phyloP scores from a whole-genome alignment of 2,329 filamentous ascomycete species.

The Aspergillus terreus region DNA sequence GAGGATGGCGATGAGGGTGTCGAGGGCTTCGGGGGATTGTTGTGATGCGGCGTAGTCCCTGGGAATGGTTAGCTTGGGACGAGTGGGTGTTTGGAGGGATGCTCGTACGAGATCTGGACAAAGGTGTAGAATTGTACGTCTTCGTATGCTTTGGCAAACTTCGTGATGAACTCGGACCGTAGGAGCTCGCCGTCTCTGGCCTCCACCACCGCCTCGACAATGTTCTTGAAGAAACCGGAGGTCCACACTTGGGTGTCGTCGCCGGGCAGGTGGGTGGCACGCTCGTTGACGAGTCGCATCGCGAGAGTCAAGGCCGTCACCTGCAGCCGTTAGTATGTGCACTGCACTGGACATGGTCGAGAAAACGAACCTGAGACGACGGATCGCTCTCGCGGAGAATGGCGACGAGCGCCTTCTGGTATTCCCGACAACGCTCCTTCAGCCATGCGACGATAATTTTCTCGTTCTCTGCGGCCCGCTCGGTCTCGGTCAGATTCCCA shows the following conservation, averaged over 20 bases:
- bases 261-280: constrained; percentile 60
- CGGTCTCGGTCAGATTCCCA: constrained; percentile 65
- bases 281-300: constrained; percentile 81
- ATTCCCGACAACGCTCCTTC: constrained; percentile 69
- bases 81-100: neutral
- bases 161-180: constrained; percentile 70
- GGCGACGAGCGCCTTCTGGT: constrained; percentile 58
- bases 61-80: neutral
- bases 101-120: constrained; percentile 64
- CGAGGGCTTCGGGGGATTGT: constrained; percentile 27
- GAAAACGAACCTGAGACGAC: constrained; percentile 45
- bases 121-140: constrained; percentile 85
- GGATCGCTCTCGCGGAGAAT: constrained; percentile 60
- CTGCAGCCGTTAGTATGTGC: constrained; percentile 32
- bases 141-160: constrained; percentile 74
- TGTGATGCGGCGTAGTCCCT: constrained; percentile 34
- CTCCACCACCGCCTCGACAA: constrained; percentile 61
- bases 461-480: constrained; percentile 68
- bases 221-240: constrained; percentile 59
- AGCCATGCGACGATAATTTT: constrained; percentile 73
- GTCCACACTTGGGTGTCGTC: constrained; percentile 68
- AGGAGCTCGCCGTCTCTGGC: constrained; percentile 56
- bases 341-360: neutral
- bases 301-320: constrained; percentile 70
- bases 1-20: constrained; percentile 37